Conservation (phyloP, 2,329 filamentous ascomycete genomes). For the Chrysosphaeria jannelii region DNA sequence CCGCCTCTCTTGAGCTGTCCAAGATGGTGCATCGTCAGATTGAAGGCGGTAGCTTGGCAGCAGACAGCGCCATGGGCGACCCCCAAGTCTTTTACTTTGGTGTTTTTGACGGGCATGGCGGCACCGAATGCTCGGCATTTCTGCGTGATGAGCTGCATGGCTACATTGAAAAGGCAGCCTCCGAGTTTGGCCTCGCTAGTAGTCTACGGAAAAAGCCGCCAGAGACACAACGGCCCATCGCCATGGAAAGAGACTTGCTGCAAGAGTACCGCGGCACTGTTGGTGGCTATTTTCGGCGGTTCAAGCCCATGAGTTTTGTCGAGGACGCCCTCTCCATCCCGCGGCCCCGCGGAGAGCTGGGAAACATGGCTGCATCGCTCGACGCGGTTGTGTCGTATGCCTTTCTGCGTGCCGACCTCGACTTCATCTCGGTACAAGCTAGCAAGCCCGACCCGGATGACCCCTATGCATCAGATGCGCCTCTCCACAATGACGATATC, state of each 20-base stretch:
- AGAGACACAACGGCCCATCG: constrained; percentile 4
- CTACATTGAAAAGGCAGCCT: constrained; percentile 62
- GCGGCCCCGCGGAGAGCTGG: too few species aligned
- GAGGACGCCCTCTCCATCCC: constrained; percentile 2
- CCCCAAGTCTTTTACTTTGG: constrained; percentile 95
- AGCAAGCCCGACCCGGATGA: constrained; percentile 49
- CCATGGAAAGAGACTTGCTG: constrained; percentile 41
- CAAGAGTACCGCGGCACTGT: constrained; percentile 55
- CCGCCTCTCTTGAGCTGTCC: constrained; percentile 24
- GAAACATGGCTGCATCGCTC: too few species aligned
- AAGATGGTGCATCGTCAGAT: constrained; percentile 17
- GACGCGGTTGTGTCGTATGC: constrained; percentile 69
- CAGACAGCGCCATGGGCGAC: constrained; percentile 47
- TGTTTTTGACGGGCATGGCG: constrained; percentile 88
- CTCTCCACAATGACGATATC: constrained; percentile 63
- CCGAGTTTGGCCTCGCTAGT: constrained; percentile 47
- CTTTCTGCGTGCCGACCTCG: constrained; percentile 76
- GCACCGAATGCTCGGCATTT: constrained; percentile 65
- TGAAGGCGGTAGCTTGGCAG: constrained; percentile 30
- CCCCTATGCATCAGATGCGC: constrained; percentile 36
- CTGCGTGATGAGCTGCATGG: constrained; percentile 57
- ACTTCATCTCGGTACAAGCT: constrained; percentile 77
- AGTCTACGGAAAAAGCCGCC: constrained; percentile 23
- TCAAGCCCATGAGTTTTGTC: constrained; percentile 50
- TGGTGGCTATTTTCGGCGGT: constrained; percentile 81